phyloP scores from a whole-genome alignment of 2,329 filamentous ascomycete species.

The Scolecobasidium constrictum region DNA sequence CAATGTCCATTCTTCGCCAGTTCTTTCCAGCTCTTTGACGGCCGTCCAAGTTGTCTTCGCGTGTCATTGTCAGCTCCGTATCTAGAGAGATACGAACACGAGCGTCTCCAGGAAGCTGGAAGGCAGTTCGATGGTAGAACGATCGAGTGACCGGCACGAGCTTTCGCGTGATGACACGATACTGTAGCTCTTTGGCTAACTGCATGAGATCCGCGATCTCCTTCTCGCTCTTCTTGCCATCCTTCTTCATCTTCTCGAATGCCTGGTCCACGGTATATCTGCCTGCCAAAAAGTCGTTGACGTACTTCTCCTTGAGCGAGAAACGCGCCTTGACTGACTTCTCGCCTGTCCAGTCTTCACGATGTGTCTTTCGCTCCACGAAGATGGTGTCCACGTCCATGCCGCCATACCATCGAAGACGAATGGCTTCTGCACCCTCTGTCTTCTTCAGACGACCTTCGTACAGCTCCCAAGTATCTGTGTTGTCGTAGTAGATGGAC shows the following conservation, averaged over 20 bases:
- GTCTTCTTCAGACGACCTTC: constrained; percentile 93
- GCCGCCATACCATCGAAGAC: constrained; percentile 91
- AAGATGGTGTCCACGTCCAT: constrained; percentile 96
- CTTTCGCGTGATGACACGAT: constrained; percentile 76
- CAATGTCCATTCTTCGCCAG: constrained; percentile 96
- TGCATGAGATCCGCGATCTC: constrained; percentile 87
- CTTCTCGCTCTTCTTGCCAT: constrained; percentile 86
- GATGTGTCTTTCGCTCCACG: constrained; percentile 93
- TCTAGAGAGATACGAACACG: constrained; percentile 94
- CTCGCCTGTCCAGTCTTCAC: constrained; percentile 98
- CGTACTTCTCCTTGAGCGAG: constrained; percentile 89
- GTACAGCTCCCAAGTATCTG: constrained; percentile 88
- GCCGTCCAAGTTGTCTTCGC: constrained; percentile 90
- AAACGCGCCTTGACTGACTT: constrained; percentile 98
- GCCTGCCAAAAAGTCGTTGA: constrained; percentile 81
- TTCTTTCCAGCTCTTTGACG: constrained; percentile 67
- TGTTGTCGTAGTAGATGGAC: constrained; percentile 97
- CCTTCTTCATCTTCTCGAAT: constrained; percentile 94
- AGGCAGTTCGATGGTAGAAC: constrained; percentile 97
- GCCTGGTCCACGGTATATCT: constrained; percentile 74
- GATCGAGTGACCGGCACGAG: constrained; percentile 85
- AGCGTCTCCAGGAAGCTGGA: constrained; percentile 92
- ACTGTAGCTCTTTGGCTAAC: constrained; percentile 85
- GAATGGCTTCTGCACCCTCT: constrained; percentile 92
- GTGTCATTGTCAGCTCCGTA: constrained; percentile 87